phyloP scores from a whole-genome alignment of 768 basidiomycete species.

The Termitomyces eurrhizus region DNA sequence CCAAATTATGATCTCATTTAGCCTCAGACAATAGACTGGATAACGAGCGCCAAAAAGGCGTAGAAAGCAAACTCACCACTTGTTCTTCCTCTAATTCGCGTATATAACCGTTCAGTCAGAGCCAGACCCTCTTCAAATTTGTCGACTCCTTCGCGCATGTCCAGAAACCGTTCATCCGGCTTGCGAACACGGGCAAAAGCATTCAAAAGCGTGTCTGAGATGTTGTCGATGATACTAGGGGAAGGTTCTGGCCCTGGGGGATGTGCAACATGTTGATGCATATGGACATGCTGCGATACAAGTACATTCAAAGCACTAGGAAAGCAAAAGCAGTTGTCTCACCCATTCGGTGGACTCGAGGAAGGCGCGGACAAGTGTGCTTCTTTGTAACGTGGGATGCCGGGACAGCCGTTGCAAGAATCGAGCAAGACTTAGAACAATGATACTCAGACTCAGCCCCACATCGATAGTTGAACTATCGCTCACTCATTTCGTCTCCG shows the following conservation, averaged over 20 bases:
- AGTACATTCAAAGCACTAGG: conserved; percentile 4
- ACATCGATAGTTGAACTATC: background rate
- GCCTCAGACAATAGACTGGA: conserved; percentile 62
- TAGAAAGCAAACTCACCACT: conserved; percentile 64
- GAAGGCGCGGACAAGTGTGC: conserved; percentile 89
- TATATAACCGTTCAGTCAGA: conserved; percentile 78
- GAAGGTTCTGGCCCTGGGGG: conserved; percentile 82
- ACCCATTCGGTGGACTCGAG: conserved; percentile 99
- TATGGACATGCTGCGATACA: conserved; percentile 75
- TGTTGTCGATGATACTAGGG: conserved; percentile 84
- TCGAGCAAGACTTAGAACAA: conserved; percentile 68
- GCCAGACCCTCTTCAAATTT: conserved; percentile 94
- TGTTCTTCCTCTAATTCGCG: conserved; percentile 71
- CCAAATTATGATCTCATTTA: conserved; percentile 79
- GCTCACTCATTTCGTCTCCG: conserved; percentile 82
- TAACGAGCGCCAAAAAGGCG: conserved; percentile 20
- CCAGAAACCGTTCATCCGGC: conserved; percentile 92
- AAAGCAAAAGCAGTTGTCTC: conserved; percentile 20
- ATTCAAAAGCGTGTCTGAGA: conserved; percentile 94
- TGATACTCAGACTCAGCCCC: background rate
- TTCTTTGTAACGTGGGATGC: conserved; percentile 91
- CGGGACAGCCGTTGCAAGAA: conserved; percentile 89
- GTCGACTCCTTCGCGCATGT: conserved; percentile 89
- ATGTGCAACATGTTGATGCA: conserved; percentile 95
- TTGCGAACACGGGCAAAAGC: conserved; percentile 95